Conservation (phyloP, 805 yeast species). For the Metschnikowia orientalis region DNA sequence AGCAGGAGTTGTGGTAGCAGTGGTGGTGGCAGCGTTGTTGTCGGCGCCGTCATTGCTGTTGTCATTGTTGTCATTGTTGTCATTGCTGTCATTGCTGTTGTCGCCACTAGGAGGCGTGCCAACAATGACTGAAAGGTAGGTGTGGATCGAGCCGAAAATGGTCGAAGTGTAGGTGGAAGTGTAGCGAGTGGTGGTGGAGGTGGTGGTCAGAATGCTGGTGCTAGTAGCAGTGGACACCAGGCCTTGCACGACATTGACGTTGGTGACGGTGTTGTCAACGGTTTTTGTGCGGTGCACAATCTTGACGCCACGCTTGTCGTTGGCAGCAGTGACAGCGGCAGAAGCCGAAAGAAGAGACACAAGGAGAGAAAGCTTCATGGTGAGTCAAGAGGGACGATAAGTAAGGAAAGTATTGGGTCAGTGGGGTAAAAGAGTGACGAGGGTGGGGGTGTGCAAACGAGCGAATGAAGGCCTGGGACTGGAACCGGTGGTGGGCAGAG, state of each 20-base stretch:
- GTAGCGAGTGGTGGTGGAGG: slow-evolving; percentile 36
- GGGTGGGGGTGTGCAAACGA: slow-evolving; percentile 16
- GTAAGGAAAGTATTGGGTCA: neutral
- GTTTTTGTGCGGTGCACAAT: slow-evolving; percentile 33
- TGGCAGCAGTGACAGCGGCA: neutral
- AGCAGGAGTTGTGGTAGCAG: slow-evolving; percentile 5
- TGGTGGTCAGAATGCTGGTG: slow-evolving; percentile 26
- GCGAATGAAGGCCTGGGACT: slow-evolving; percentile 6
- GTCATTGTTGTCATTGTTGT: neutral
- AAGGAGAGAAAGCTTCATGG: slow-evolving; percentile 11
- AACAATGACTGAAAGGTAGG: slow-evolving; percentile 22
- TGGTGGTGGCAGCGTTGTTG: slow-evolving; percentile 5
- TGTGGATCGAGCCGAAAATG: slow-evolving; percentile 34
- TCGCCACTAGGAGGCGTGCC: neutral
- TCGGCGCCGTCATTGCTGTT: neutral
- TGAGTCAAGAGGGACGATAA: neutral
- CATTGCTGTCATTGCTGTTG: neutral
- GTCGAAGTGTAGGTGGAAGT: slow-evolving; percentile 43
- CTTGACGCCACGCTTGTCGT: slow-evolving; percentile 18
- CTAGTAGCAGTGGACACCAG: slow-evolving; percentile 28
- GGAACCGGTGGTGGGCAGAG: too few relatives aligned
- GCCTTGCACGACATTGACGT: slow-evolving; percentile 30
- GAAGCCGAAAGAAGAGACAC: slow-evolving; percentile 12
- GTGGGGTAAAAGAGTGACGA: slow-evolving; percentile 8
- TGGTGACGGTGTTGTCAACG: slow-evolving; percentile 32